Percentiles rank a stretch among this genome's conserved stretches.
These are phyloP conservation scores for Solanum arcanum DNA, from an alignment of 257 asterid species.

Conservation along the genomic window DNA sequence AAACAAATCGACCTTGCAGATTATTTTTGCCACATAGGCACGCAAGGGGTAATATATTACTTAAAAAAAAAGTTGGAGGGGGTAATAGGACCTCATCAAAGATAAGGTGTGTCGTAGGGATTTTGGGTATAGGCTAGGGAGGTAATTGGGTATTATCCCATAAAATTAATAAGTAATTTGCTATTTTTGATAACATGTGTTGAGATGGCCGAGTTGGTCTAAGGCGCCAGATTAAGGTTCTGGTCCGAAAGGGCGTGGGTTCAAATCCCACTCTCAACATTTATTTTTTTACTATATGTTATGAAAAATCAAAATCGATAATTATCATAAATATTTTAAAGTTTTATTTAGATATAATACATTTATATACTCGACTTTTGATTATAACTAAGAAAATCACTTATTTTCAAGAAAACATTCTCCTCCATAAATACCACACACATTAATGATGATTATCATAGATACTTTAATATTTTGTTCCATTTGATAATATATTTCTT, in stretches of 20 bases:
- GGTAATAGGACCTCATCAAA: too few species aligned
- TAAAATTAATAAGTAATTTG: background rate
- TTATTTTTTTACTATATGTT: too few species aligned
- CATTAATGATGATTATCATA: background rate
- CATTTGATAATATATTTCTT: background rate
- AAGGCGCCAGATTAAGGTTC: slow-evolving; percentile 99
- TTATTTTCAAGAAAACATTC: background rate
- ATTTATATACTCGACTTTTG: background rate
- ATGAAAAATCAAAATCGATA: background rate
- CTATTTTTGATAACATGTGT: background rate
- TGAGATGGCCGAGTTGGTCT: slow-evolving; percentile 99
- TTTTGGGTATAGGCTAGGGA: too few species aligned
- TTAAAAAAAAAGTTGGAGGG: too few species aligned
- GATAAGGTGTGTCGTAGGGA: too few species aligned
- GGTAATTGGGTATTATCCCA: too few species aligned
- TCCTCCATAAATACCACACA: background rate
- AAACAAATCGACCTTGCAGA: too few species aligned
- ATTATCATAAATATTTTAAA: too few species aligned
- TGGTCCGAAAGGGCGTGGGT: slow-evolving; percentile 99
- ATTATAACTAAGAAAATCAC: background rate
- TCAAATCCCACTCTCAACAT: slow-evolving; percentile 81
- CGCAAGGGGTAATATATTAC: too few species aligned
- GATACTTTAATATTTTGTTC: too few species aligned
- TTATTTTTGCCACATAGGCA: too few species aligned
- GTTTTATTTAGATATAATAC: too few species aligned